Evolutionary conservation across 2,329 filamentous ascomycete species (phyloP), one percentile per base, ranked within the genome.

Genomic region (Cytospora mali): DNA sequence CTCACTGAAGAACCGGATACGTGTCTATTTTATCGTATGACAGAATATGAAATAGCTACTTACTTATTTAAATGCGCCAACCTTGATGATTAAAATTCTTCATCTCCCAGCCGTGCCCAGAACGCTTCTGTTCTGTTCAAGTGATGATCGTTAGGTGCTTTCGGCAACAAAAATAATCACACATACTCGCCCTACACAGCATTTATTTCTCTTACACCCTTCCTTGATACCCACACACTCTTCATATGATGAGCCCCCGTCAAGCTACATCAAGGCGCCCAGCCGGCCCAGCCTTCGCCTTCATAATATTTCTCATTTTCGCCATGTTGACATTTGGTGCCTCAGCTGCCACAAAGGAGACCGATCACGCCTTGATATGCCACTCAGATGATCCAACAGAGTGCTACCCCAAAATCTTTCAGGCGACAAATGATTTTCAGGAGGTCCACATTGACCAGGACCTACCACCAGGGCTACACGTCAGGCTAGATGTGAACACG

Each of bases 321-420:
- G 61, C 61, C 27, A 16, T 65, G 3, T 51, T 65, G 56, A 48
- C 57, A 1, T 51, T 63, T 29, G 61, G 52, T n/a, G 61, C 42
- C 33, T 60, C 59, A 6, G 61, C 56, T 39, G 51, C 21, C 13
- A 49, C 49, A 13, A 53, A 23, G 31, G 31, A 60, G 16, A 25
- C 23, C 31, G 50, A 18, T n/a, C 48, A 62, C 28, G 83, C 88
- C 48, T 75, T 89, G 60, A 88, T 91, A 72, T 91, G 88, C 68
- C 85, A 88, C 71, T 85, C 84, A 49, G 76, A 80, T 54, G 80
- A 88, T 68, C 76, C 79, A 0, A 74, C 79, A 52, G 87, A 89
- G 62, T 91, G 88, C 73, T 91, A 91, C 67, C 86, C 88, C 1
- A 81, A 80, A 54, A 66, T 88, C 2, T 91, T 91, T 65, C 78